phyloP scores from a whole-genome alignment of 2,329 filamentous ascomycete species.

The Aspergillus niger region DNA sequence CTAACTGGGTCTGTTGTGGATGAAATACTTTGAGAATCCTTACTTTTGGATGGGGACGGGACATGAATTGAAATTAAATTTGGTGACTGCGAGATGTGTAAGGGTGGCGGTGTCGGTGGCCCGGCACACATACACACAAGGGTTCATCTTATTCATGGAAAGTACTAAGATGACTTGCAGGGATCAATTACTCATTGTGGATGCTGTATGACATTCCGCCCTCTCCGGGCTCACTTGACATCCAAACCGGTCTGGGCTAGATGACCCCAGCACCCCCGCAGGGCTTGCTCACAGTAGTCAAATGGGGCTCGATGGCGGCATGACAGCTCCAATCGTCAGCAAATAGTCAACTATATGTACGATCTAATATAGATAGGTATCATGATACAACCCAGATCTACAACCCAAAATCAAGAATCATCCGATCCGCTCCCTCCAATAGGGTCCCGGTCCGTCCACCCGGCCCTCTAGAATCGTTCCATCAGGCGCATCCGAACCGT shows the following conservation, averaged over 20 bases:
- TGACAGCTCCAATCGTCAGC: neutral
- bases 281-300: neutral
- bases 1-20: neutral
- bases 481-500: conserved; percentile 83
- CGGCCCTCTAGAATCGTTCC: conserved; percentile 58
- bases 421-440: neutral
- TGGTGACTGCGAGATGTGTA: no score
- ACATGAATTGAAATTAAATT: no score
- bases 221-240: neutral
- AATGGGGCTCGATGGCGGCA: neutral
- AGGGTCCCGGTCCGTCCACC: neutral
- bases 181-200: neutral
- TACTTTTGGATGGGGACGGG: no score
- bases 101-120: no score
- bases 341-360: neutral
- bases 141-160: no score
- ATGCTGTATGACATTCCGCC: neutral
- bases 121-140: neutral
- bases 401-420: neutral
- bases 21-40: no score
- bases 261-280: neutral
- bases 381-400: conserved; percentile 2
- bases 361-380: neutral
- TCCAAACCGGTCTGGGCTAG: neutral
- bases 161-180: neutral